Evolutionary conservation across 1,139 yeast species (phyloP), one percentile per base, ranked within the genome.

Genomic region (Blastobotrys serpentis): DNA sequence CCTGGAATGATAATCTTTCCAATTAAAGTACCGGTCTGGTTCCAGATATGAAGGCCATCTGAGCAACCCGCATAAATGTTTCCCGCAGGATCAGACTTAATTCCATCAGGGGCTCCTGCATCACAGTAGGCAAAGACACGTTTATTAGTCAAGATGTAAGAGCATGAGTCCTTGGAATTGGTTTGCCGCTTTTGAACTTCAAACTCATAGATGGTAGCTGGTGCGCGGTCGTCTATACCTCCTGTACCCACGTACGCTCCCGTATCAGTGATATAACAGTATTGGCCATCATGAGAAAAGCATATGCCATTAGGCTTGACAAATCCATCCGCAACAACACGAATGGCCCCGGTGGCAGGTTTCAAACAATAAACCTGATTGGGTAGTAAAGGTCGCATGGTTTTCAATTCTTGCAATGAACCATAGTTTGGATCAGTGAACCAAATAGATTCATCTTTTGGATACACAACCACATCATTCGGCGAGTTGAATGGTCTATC

Each of bases 1-100:
- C 55, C 60, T 8, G 58, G 60, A 25, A 57, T 49, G 5, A 52
- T 41, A n/a, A 62, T 50, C 49, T 60, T 62, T 16, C 66, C 66
- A 14, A 62, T 47, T n/a, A 62, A 50, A 10, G 40, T 30, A 5
- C 68, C 68, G 18, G 51, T 52, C 1, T 44, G 38, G 43, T 59
- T 54, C 66, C 66, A 64, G n/a, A 63, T 63, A 16, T 60, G 61
- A n/a, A 64, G 48, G 5, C 64, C 66, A 44, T 61, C 64, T 3
- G 48, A 53, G 42, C 66, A 60, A 2, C 65, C 66, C 5, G 63
- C 56, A 40, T 57, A 63, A 2, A 64, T 62, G 42, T 61, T 61
- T 4, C 66, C 68, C 0, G 41, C 44, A 3, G 44, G 42, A 44
- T 64, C 68, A 26, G 52, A 50, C 49, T 61, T 63, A 48, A 64